phyloP scores from a whole-genome alignment of 352 stramenopile species.

The Pseudoperonospora humuli region DNA sequence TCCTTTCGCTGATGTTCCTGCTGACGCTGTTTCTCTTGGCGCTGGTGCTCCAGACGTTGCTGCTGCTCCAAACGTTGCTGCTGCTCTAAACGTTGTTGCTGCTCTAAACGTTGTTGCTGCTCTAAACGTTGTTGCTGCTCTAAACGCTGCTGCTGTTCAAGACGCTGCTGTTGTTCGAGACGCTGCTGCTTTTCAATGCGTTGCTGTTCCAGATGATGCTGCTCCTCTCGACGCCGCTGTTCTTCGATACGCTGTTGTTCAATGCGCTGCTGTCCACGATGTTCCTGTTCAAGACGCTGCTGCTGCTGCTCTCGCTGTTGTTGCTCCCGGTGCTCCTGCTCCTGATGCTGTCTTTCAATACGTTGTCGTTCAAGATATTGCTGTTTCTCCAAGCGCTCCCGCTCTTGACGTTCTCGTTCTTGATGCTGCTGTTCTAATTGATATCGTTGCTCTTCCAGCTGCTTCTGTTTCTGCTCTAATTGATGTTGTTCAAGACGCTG shows the following conservation, averaged over 20 bases:
- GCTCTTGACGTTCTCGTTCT: slow-evolving; percentile 20
- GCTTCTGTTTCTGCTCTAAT: slow-evolving; percentile 11
- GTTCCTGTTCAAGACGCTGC: slow-evolving; percentile 27
- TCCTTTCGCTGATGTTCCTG: slow-evolving; percentile 21
- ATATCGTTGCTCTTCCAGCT: slow-evolving; percentile 11
- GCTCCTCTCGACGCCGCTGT: slow-evolving; percentile 6
- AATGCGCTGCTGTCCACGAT: slow-evolving; percentile 15
- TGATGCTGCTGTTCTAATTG: slow-evolving; percentile 26
- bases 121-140: slow-evolving; percentile 10
- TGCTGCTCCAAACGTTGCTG: slow-evolving; percentile 18
- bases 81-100: slow-evolving; percentile 12
- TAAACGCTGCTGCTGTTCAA: slow-evolving; percentile 26
- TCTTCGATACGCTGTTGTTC: slow-evolving; percentile 2
- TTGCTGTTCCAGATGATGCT: slow-evolving; percentile 13
- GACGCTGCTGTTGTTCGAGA: slow-evolving; percentile 21
- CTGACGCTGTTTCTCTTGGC: slow-evolving; percentile 14
- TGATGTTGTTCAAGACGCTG: slow-evolving; percentile 16
- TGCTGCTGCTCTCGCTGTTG: slow-evolving; percentile 21
- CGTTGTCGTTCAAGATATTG: slow-evolving; percentile 4
- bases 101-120: slow-evolving; percentile 6
- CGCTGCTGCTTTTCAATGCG: slow-evolving; percentile 25
- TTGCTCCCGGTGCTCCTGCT: slow-evolving; percentile 12
- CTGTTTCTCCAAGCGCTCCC: slow-evolving; percentile 19
- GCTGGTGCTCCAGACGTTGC: slow-evolving; percentile 22
- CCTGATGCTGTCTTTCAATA: slow-evolving; percentile 5